Percentiles rank a stretch among this genome's conserved stretches.
Conservation (phyloP, 2,329 filamentous ascomycete species). For the Tetracladium maxilliforme region DNA sequence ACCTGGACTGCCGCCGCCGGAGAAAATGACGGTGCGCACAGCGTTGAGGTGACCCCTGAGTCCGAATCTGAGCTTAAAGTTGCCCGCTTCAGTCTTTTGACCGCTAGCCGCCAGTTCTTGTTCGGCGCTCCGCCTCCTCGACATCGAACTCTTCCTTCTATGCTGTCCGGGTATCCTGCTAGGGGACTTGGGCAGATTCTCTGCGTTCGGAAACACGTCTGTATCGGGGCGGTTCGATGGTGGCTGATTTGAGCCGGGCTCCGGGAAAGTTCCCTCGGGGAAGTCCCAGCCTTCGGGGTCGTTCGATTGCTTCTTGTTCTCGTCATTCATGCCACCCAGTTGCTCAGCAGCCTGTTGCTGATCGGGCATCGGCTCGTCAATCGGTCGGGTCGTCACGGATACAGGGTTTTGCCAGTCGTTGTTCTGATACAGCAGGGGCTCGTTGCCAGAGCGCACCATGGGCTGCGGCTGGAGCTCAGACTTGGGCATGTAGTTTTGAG, state of each 20-base stretch:
- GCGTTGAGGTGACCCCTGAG: slow-evolving; percentile 87
- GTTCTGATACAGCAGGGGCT: too few species aligned
- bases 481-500: too few species aligned
- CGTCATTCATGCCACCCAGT: too few species aligned
- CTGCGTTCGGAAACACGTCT: slow-evolving; percentile 73
- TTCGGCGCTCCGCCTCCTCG: slow-evolving; percentile 56
- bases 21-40: slow-evolving; percentile 90
- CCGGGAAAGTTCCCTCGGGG: slow-evolving; percentile 57
- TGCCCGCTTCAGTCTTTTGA: slow-evolving; percentile 54
- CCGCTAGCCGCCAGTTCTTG: slow-evolving; percentile 38
- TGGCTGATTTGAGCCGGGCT: slow-evolving; percentile 31
- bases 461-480: too few species aligned
- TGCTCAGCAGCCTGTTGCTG: too few species aligned
- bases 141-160: slow-evolving; percentile 68
- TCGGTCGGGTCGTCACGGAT: too few species aligned
- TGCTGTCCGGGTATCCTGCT: slow-evolving; percentile 54
- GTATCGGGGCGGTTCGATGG: slow-evolving; percentile 61
- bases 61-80: slow-evolving; percentile 87
- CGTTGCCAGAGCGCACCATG: neutral
- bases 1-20: slow-evolving; percentile 83
- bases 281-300: slow-evolving; percentile 77
- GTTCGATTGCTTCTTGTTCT: slow-evolving; percentile 29
- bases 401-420: too few species aligned
- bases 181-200: slow-evolving; percentile 69
- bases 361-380: too few species aligned